Evolutionary conservation across 495 filamentous ascomycete genomes (phyloP).

Genomic region (Hypoxylon perforatum): DNA sequence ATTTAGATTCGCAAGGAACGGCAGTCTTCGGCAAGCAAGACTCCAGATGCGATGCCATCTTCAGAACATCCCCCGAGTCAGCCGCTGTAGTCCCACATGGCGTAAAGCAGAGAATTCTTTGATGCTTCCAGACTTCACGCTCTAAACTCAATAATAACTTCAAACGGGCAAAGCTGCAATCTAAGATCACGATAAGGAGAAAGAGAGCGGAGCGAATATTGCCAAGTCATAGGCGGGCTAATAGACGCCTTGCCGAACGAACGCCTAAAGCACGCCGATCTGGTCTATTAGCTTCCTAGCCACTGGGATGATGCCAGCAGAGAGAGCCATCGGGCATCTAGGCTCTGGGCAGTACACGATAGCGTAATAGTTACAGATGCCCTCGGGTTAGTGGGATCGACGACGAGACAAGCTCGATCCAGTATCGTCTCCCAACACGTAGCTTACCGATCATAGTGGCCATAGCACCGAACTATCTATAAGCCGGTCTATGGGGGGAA

Average conservation of each 20-base stretch:
- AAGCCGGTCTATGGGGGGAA: constrained; percentile 13
- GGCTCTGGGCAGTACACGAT: background rate
- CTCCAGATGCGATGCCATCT: background rate
- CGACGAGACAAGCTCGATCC: background rate
- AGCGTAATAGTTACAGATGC: constrained; percentile 19
- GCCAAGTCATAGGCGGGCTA: background rate
- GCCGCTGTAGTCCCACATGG: background rate
- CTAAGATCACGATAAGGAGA: background rate
- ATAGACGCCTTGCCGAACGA: background rate
- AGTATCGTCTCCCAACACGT: constrained; percentile 13
- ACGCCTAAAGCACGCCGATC: background rate
- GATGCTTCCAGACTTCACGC: constrained; percentile 8
- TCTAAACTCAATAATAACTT: constrained; percentile 11
- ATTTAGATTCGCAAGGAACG: background rate
- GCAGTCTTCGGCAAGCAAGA: background rate
- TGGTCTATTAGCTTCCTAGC: constrained; percentile 3
- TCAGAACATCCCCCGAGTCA: constrained; percentile 20
- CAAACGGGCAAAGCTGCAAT: background rate
- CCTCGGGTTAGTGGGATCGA: background rate
- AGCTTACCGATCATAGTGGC: constrained; percentile 14
- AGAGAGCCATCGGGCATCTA: background rate
- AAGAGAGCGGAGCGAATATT: background rate
- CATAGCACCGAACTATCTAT: constrained; percentile 10
- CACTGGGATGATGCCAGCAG: constrained; percentile 14
- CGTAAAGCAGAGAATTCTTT: background rate